Evolutionary conservation across 106 monocot genomes (phyloP), one percentile per base, ranked within the genome.

Genomic region (Dioscorea zingiberensis): DNA sequence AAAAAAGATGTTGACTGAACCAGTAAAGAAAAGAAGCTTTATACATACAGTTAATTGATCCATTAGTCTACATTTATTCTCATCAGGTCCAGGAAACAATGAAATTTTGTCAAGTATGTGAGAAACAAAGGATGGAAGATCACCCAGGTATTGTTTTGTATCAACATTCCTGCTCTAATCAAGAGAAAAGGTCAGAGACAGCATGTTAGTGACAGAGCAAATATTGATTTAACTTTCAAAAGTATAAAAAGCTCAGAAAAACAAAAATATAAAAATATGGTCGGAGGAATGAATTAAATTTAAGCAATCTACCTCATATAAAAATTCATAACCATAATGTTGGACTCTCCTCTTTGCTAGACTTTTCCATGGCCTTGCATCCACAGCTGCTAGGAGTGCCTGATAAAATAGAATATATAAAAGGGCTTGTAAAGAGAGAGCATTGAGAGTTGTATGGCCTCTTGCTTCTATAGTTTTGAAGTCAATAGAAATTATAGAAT

Each of bases 291-390:
- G 38, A 6, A 38, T 38, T 38, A 38, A 38, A 38, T 7, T 47
- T 27, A 27, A 25, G 32, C 51, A 76, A 78, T 86, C 84, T 76
- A 93, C 98, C 60, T 84, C 71, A 70, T 98, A 98, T 22, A 89
- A 64, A 55, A 98, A 98, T 62, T 86, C 93, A 68, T 93, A 89
- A 57, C 93, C 98, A 76, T 98, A 93, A 77, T 98, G 98, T 60
- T 98, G 98, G 64, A 98, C 98, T 76, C 93, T 89, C 74, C 98
- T 84, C 79, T 98, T 98, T 4, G 89, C 64, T 49, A 98, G 82
- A 65, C 57, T 81, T 64, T 80, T 84, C 98, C 98, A 98, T 15
- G 86, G 86, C 58, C 77, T 86, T 32, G 25, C 62, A 76, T 98
- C 89, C 58, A 98, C 89, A 71, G 74, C 83, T 54, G 79, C 75